phyloP scores from a whole-genome alignment of 768 basidiomycete species.

The Mycena crocata region DNA sequence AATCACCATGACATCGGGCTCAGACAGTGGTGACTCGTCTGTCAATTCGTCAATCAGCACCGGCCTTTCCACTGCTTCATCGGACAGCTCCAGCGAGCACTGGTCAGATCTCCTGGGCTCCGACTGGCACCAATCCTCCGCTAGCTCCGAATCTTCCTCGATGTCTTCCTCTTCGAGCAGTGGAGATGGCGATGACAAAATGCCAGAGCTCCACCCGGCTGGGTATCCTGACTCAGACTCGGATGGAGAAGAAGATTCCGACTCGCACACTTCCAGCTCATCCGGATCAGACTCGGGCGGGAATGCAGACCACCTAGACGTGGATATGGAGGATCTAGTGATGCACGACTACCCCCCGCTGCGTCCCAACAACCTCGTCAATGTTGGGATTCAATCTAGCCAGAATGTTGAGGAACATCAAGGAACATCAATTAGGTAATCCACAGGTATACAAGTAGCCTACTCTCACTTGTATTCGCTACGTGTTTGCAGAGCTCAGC shows the following conservation, averaged over 20 bases:
- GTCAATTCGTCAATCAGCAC: background rate
- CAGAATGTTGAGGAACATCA: too few relatives aligned
- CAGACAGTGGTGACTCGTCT: background rate
- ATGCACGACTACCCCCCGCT: too few relatives aligned
- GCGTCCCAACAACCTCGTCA: too few relatives aligned
- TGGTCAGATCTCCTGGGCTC: conserved; percentile 9
- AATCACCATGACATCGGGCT: background rate
- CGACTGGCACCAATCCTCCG: background rate
- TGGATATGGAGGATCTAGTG: background rate
- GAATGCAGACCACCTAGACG: background rate
- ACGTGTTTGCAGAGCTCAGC: background rate
- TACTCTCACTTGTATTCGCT: too few relatives aligned
- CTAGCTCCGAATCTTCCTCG: background rate
- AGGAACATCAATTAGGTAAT: too few relatives aligned
- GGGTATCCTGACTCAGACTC: conserved; percentile 12
- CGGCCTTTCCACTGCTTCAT: background rate
- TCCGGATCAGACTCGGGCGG: background rate
- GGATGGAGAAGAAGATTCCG: background rate
- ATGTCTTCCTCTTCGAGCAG: background rate
- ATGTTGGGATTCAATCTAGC: too few relatives aligned
- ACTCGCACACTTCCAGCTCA: background rate
- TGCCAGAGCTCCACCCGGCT: conserved; percentile 5
- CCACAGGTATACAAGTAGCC: too few relatives aligned
- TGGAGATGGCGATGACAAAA: background rate
- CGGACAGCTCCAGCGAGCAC: background rate